phyloP scores from a whole-genome alignment of 1,284 basidiomycete species.

The Thecaphora frezii region DNA sequence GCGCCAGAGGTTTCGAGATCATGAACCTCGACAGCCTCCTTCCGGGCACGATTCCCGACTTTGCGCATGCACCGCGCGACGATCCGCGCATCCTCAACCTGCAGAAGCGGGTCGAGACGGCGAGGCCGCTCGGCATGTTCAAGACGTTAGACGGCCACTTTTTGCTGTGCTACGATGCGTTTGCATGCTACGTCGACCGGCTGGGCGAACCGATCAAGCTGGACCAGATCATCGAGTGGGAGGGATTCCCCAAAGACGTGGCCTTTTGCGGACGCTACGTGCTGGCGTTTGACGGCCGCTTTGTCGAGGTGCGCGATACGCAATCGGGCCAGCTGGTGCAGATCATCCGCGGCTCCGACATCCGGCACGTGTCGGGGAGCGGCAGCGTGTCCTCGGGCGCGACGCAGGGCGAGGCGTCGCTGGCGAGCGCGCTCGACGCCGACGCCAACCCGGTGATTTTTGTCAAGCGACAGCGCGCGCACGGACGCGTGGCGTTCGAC shows the following conservation, averaged over 20 bases:
- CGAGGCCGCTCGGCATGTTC: constrained; percentile 87
- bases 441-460: constrained; percentile 41
- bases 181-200: constrained; percentile 71
- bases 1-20: constrained; percentile 85
- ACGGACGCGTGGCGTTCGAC: constrained; percentile 29
- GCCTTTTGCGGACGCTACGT: constrained; percentile 86
- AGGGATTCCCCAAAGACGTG: constrained; percentile 70
- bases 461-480: constrained; percentile 18
- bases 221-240: constrained; percentile 85
- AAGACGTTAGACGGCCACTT: constrained; percentile 77
- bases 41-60: constrained; percentile 76
- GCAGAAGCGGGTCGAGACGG: constrained; percentile 75
- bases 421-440: constrained; percentile 25
- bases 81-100: constrained; percentile 73
- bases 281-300: constrained; percentile 83
- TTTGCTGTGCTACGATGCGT: constrained; percentile 86
- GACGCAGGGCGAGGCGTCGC: constrained; percentile 6
- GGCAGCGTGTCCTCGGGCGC: constrained; percentile 12
- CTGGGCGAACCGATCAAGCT: constrained; percentile 61
- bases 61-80: constrained; percentile 66
- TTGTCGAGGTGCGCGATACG: constrained; percentile 88
- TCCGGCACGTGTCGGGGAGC: constrained; percentile 71
- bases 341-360: constrained; percentile 78
- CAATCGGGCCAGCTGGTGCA: constrained; percentile 82
- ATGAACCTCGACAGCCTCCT: constrained; percentile 80